Evolutionary conservation across 2,329 filamentous ascomycete genomes (phyloP), one percentile per base, ranked within the genome.

Genomic region (Penicillium sp.): DNA sequence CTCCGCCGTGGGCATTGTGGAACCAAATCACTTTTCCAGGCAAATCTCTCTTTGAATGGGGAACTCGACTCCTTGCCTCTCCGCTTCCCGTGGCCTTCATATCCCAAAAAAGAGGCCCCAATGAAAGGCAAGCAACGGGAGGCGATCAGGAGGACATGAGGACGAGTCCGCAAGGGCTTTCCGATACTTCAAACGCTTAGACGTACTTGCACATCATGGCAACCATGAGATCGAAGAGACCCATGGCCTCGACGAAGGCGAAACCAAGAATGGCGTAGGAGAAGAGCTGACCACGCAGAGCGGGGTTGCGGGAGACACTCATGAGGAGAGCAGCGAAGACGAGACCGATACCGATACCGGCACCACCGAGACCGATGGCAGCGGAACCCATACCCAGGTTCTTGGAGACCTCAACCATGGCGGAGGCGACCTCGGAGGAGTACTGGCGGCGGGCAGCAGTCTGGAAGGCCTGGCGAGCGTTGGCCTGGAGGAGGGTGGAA

Each of bases 191-290:
- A 54, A 48, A 52, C 51, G 54, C 60, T 69, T 69, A 70, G 56
- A 88, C 83, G 78, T 86, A 88, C 81, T 90, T 90, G 85, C 85
- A 86, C 86, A 90, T 90, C 80, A 90, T 87, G 79, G 86, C 86
- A 88, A 90, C 82, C 86, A 90, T 90, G 70, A 88, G 84, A 70
- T 88, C 85, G 84, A 88, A 88, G 71, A 88, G 83, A 85, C 67
- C 67, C 50, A 69, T 69, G 78, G 88, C 88, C 76, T 93, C 88
- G 76, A 90, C 88, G 85, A 93, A 93, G 73, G 88, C 88, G 80
- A 93, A 93, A 80, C 88, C 88, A 72, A 93, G 80, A 86, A 93
- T 91, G 82, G 88, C 88, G 79, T 93, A 91, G 65, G 86, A 88
- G 86, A 93, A 95, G 71, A 95, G 88, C 83, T 94, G 89, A 74